Conservation (phyloP, 1,284 basidiomycete species). For the Cutaneotrichosporon sp. region DNA sequence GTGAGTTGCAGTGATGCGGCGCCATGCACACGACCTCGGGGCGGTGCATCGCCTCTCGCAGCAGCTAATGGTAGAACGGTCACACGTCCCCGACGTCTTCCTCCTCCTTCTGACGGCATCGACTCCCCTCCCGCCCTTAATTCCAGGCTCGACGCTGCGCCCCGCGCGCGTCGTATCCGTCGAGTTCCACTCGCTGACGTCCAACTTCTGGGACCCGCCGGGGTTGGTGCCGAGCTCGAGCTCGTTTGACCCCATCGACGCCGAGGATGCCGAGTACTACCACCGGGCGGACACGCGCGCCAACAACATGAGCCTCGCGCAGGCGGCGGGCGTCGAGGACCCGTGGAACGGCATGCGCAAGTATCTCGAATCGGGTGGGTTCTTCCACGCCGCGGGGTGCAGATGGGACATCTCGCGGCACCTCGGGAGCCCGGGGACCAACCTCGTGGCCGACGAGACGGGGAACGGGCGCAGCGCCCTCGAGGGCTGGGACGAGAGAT, state of each 20-base stretch:
- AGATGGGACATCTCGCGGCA: constrained; percentile 88
- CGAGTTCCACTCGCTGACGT: constrained; percentile 56
- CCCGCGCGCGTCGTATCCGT: constrained; percentile 54
- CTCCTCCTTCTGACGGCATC: constrained; percentile 47
- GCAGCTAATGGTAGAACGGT: constrained; percentile 52
- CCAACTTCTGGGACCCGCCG: constrained; percentile 53
- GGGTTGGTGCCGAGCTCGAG: constrained; percentile 23
- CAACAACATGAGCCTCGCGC: constrained; percentile 33
- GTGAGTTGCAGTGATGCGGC: constrained; percentile 34
- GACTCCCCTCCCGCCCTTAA: constrained; percentile 37
- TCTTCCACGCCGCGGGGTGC: constrained; percentile 83
- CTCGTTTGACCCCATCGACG: constrained; percentile 22
- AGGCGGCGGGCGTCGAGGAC: constrained; percentile 67
- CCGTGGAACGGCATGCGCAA: constrained; percentile 88
- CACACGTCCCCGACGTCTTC: constrained; percentile 51
- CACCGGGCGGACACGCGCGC: not conserved
- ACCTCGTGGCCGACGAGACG: constrained; percentile 23
- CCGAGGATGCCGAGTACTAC: constrained; percentile 18
- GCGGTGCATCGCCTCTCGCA: not conserved
- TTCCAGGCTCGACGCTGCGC: constrained; percentile 42
- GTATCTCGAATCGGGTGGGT: constrained; percentile 86
- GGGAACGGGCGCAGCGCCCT: constrained; percentile 41
- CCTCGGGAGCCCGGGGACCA: constrained; percentile 60
- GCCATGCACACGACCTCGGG: not conserved
- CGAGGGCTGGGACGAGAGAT: constrained; percentile 72